Evolutionary conservation across 495 filamentous ascomycete species (phyloP).

Genomic region (Lasiosphaeris hirsuta): DNA sequence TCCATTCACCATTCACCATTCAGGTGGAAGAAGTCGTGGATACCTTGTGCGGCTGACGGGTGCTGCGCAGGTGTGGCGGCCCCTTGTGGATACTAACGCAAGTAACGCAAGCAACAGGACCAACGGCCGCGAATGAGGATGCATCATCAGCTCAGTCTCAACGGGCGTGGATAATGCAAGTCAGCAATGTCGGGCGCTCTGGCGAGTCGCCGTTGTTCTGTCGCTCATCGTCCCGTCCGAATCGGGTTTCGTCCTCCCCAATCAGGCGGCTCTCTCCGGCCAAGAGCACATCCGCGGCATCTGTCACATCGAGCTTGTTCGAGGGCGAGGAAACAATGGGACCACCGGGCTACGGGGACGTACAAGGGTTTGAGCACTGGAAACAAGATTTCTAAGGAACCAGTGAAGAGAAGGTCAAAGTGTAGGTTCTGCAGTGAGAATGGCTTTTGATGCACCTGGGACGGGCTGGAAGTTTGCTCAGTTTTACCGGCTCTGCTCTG

Average conservation of each 20-base stretch:
- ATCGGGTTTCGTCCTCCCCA: background rate
- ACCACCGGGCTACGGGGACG: too few species aligned
- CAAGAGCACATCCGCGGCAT: background rate
- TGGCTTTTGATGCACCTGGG: background rate
- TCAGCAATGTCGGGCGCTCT: too few species aligned
- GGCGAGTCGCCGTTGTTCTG: too few species aligned
- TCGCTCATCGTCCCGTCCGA: background rate
- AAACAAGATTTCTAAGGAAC: background rate
- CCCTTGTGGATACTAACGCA: too few species aligned
- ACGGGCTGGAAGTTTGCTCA: conserved; percentile 10
- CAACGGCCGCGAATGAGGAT: too few species aligned
- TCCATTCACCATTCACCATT: too few species aligned
- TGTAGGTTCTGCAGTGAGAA: background rate
- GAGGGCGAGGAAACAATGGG: background rate
- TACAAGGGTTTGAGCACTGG: background rate
- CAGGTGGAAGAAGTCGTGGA: too few species aligned
- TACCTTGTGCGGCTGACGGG: too few species aligned
- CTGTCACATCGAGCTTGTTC: background rate
- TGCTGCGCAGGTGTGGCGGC: too few species aligned
- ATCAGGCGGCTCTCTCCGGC: conserved; percentile 1
- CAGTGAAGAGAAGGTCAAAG: background rate
- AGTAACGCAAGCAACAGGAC: too few species aligned
- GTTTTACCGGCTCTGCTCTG: conserved; percentile 13
- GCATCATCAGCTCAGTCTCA: too few species aligned
- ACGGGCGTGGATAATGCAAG: too few species aligned